Percentiles rank a stretch among this genome's conserved stretches.
phyloP scores from a whole-genome alignment of 164 flowering plant species.

The Akebia trifoliata region DNA sequence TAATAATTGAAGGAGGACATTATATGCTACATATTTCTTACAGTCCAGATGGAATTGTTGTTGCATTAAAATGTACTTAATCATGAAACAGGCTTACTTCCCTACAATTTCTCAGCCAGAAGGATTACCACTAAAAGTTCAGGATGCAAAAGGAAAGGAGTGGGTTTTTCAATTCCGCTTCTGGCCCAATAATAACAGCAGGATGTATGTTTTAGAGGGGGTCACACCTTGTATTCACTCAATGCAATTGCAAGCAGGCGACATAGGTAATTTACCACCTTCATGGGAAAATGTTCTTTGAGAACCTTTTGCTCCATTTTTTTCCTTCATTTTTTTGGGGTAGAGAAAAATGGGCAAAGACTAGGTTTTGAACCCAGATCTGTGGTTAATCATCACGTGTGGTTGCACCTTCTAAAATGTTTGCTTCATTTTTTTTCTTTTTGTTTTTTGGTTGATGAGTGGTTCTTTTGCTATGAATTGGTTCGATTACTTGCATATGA shows the following conservation, averaged over 20 bases:
- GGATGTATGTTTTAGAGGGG: conserved; percentile 97
- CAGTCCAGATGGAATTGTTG: neutral
- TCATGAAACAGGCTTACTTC: conserved; percentile 64
- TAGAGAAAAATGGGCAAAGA: too few relatives aligned
- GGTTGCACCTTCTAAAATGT: neutral
- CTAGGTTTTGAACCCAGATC: too few relatives aligned
- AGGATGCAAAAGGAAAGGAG: conserved; percentile 79
- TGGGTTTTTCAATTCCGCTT: conserved; percentile 92
- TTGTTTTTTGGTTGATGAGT: too few relatives aligned
- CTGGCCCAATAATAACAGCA: conserved; percentile 97
- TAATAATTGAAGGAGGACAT: too few relatives aligned
- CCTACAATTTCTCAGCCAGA: conserved; percentile 85
- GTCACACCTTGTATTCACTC: conserved; percentile 92
- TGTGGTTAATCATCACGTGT: too few relatives aligned
- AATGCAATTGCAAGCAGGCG: conserved; percentile 94
- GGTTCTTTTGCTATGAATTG: too few relatives aligned
- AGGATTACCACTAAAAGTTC: conserved; percentile 81
- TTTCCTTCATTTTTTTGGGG: neutral
- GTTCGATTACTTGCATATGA: too few relatives aligned
- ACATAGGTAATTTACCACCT: conserved; percentile 50
- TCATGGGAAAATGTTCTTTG: neutral
- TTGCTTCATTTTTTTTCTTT: neutral
- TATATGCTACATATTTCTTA: too few relatives aligned
- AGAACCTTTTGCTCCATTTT: neutral
- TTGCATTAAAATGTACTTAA: conserved; percentile 8